Evolutionary conservation across 441 rosid genomes (phyloP).

Genomic region (Pelargonium myrrhifolium): DNA sequence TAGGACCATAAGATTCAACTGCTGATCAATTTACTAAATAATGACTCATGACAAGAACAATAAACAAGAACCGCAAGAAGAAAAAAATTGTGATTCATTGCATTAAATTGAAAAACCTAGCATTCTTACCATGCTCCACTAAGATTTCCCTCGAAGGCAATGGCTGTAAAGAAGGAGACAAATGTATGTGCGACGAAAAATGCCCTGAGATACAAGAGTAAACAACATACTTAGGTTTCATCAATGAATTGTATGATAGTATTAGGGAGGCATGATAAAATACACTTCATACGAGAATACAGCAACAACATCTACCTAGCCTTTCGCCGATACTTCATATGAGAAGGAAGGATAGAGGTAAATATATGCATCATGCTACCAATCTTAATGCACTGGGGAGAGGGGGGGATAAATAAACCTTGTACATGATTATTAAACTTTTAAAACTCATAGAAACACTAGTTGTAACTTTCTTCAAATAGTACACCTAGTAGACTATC

Average conservation of each 20-base stretch:
- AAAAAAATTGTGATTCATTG: too few species aligned
- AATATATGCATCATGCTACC: not conserved
- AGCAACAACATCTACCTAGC: not conserved
- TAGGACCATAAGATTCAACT: too few species aligned
- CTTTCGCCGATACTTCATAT: not conserved
- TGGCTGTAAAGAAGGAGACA: conserved; percentile 34
- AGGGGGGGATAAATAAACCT: too few species aligned
- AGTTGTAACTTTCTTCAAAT: too few species aligned
- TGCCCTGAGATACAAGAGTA: conserved; percentile 30
- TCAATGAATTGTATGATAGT: not conserved
- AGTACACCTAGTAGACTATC: not conserved
- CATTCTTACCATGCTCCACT: conserved; percentile 32
- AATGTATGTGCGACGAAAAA: conserved; percentile 24
- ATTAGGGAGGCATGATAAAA: not conserved
- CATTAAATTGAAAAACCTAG: not conserved
- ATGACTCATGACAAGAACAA: too few species aligned
- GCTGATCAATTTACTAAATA: too few species aligned
- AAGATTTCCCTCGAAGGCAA: conserved; percentile 27
- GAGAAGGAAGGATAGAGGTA: not conserved
- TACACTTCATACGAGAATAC: conserved; percentile 3
- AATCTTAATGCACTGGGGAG: too few species aligned
- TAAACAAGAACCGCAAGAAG: too few species aligned
- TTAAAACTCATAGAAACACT: too few species aligned
- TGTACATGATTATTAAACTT: too few species aligned
- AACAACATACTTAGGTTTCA: conserved; percentile 9